Percentiles rank a stretch among this genome's conserved stretches.
Evolutionary conservation across 352 stramenopile species (phyloP).

Genomic region (Globisporangium takayamanum): DNA sequence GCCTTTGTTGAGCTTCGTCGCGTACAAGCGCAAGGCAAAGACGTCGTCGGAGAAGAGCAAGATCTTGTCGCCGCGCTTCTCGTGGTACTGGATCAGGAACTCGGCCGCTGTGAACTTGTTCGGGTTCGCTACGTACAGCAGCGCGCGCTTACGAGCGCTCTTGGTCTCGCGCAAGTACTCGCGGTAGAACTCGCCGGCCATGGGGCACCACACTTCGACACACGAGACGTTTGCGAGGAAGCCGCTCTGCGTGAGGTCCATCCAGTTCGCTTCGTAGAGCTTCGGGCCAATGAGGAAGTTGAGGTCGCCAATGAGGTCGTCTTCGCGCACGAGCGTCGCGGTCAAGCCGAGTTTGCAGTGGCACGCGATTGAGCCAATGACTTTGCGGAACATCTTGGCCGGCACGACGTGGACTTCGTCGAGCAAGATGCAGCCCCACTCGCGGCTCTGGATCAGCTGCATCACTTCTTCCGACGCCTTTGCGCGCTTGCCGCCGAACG

Average conservation of each 20-base stretch:
- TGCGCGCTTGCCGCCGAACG: slow-evolving; percentile 88
- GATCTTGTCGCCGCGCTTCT: slow-evolving; percentile 97
- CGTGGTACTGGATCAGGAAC: slow-evolving; percentile 97
- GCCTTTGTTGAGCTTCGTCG: slow-evolving; percentile 81
- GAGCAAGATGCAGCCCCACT: slow-evolving; percentile 98
- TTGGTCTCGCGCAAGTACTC: slow-evolving; percentile 83
- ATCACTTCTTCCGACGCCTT: slow-evolving; percentile 92
- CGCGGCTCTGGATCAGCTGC: slow-evolving; percentile 93
- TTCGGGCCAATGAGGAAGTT: slow-evolving; percentile 99
- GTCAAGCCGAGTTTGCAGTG: slow-evolving; percentile 98
- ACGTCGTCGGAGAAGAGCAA: slow-evolving; percentile 99
- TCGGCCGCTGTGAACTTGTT: slow-evolving; percentile 96
- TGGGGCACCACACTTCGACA: slow-evolving; percentile 98
- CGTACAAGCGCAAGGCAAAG: slow-evolving; percentile 94
- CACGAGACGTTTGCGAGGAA: slow-evolving; percentile 98
- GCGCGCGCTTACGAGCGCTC: slow-evolving; percentile 86
- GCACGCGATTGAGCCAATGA: slow-evolving; percentile 91
- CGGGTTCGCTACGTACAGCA: slow-evolving; percentile 99
- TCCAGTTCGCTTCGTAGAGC: slow-evolving; percentile 97
- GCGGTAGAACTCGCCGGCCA: slow-evolving; percentile 97
- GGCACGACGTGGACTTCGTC: slow-evolving; percentile 98
- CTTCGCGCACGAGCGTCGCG: slow-evolving; percentile 98
- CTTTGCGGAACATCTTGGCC: slow-evolving; percentile 97
- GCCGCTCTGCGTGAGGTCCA: slow-evolving; percentile 97
- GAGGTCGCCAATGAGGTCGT: slow-evolving; percentile 98